Evolutionary conservation across 768 basidiomycete species (phyloP).

Genomic region (Gautieria morchelliformis): DNA sequence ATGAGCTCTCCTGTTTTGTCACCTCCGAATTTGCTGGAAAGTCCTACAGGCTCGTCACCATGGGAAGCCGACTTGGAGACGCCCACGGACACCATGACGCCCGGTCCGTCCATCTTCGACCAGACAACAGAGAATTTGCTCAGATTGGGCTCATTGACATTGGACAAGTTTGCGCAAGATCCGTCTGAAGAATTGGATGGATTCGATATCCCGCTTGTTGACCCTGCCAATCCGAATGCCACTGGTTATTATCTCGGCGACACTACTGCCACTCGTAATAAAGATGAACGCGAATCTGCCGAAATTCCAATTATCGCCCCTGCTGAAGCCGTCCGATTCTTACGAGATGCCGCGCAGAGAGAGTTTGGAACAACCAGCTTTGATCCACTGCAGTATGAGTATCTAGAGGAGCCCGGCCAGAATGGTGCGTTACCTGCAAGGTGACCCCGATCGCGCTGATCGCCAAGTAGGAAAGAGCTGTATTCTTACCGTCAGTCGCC

Average conservation of each 20-base stretch:
- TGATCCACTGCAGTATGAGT: slow-evolving; percentile 38
- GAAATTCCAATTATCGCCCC: background rate
- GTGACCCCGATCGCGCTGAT: slow-evolving; percentile 1
- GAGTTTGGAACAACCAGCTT: slow-evolving; percentile 27
- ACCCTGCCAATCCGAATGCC: background rate
- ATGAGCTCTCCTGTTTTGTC: no score
- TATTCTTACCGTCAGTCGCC: slow-evolving; percentile 50
- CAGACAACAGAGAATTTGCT: slow-evolving; percentile 6
- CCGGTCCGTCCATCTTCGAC: background rate
- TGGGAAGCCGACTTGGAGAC: background rate
- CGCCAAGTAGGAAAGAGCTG: slow-evolving; percentile 41
- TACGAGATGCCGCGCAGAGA: slow-evolving; percentile 35
- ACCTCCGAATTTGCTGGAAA: background rate
- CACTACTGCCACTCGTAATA: background rate
- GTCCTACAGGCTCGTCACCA: background rate
- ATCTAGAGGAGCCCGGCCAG: slow-evolving; percentile 27
- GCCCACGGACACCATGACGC: background rate
- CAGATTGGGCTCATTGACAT: slow-evolving; percentile 1
- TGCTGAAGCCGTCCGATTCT: slow-evolving; percentile 21
- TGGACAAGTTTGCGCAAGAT: slow-evolving; percentile 6
- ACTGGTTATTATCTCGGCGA: background rate
- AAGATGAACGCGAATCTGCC: background rate
- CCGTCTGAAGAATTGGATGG: slow-evolving; percentile 5
- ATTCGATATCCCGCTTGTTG: slow-evolving; percentile 7
- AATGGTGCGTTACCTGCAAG: slow-evolving; percentile 23